Evolutionary conservation across 108 stramenopile genomes (phyloP), one percentile per base, ranked within the genome.

Genomic region (Cyclotella baltica): DNA sequence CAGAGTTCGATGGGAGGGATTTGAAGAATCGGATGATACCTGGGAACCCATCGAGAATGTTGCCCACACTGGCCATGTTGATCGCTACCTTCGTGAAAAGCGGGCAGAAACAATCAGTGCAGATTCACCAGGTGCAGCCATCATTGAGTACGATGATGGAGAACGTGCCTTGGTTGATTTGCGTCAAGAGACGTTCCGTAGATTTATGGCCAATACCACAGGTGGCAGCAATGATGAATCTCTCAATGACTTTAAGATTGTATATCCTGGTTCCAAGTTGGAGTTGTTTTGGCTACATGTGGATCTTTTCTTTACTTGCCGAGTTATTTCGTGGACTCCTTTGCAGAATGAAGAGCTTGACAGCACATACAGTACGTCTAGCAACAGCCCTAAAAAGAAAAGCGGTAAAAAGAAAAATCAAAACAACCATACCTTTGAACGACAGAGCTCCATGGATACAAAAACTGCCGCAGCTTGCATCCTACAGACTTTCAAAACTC

Each of bases 221-320:
- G 48, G 52, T 33, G 52, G 48, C 31, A 52, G 48, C 48, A 31
- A 50, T 16, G 13, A 51, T 29, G 48, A 50, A 19, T 65, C 64
- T 9, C 30, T 30, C 20, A 67, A 67, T 31, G 48, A 67, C 33
- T 67, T 33, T 34, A 4, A 8, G n/a, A 52, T 67, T 11, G 31
- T 67, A 5, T 34, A 4, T 51, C 50, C 29, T 10, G 48, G 48
- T 9, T 48, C 48, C 0, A 52, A 52, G 29, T n/a, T 67, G 29
- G 67, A 67, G 37, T 52, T 67, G 67, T 52, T 67, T 52, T 67
- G 67, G 67, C 67, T 50, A 2, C 33, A 67, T 51, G 67, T 20
- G 4, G 48, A 25, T 33, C n/a, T 50, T 3, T 52, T 15, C 23
- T 67, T 67, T 51, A 6, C 10, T 20, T 51, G 50, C 29, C 31